Conservation (phyloP, 352 stramenopile species). For the Phytophthora litchii region DNA sequence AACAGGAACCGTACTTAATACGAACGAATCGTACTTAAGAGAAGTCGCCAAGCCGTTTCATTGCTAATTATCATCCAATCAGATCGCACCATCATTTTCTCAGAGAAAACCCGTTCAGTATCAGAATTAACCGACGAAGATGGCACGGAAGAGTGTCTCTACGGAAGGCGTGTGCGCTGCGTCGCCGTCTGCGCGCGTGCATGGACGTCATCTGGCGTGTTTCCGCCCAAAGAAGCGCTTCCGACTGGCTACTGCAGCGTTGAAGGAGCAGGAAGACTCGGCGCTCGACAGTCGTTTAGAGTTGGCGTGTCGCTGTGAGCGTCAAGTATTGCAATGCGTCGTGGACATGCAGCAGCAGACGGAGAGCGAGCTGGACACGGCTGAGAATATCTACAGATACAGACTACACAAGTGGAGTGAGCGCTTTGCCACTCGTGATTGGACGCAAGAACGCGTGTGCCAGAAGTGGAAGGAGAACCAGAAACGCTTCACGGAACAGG, state of each 20-base stretch:
- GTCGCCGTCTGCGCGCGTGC: constrained; percentile 12
- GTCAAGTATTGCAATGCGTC: constrained; percentile 51
- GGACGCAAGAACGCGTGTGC: constrained; percentile 56
- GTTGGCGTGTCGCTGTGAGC: constrained; percentile 50
- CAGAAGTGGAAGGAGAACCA: constrained; percentile 81
- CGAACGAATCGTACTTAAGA: not conserved
- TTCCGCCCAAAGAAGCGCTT: constrained; percentile 73
- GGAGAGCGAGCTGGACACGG: constrained; percentile 18
- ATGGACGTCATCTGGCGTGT: constrained; percentile 63
- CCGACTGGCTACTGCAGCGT: constrained; percentile 12
- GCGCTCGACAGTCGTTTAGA: constrained; percentile 14
- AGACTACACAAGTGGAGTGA: constrained; percentile 61
- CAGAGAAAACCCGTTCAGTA: constrained; percentile 2
- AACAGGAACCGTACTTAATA: constrained; percentile 2
- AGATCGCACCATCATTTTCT: not conserved
- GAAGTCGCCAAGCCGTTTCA: constrained; percentile 1
- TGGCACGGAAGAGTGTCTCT: constrained; percentile 5
- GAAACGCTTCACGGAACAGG: constrained; percentile 47
- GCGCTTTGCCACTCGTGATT: constrained; percentile 61
- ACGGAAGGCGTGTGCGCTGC: not conserved
- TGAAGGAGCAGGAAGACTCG: constrained; percentile 1
- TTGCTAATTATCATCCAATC: constrained; percentile 2
- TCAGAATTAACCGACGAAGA: constrained; percentile 18
- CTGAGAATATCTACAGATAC: constrained; percentile 37
- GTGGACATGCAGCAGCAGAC: constrained; percentile 20